These are phyloP conservation scores for Schizochytrium sp. DNA, from an alignment of 108 stramenopile species.

Conservation along the genomic window DNA sequence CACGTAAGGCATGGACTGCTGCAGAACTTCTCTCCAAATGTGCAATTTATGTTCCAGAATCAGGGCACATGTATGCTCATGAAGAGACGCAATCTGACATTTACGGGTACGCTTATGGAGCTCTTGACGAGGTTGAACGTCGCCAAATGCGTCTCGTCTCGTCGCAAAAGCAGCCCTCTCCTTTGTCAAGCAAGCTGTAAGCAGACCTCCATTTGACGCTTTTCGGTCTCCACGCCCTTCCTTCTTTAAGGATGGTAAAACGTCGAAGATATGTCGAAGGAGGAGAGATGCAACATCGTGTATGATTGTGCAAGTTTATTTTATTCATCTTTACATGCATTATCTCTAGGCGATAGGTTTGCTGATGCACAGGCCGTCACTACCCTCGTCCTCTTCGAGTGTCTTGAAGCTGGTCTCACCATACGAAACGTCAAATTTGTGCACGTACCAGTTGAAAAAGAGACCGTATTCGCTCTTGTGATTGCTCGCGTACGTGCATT, in stretches of 20 bases:
- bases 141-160: neutral
- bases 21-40: neutral
- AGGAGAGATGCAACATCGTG: too few relatives aligned
- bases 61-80: neutral
- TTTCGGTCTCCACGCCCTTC: too few relatives aligned
- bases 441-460: neutral
- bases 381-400: neutral
- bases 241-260: too few relatives aligned
- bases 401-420: neutral
- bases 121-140: neutral
- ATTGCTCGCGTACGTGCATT: neutral
- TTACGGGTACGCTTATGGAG: neutral
- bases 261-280: too few relatives aligned
- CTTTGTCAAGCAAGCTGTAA: too few relatives aligned
- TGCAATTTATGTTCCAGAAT: neutral
- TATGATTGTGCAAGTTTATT: too few relatives aligned
- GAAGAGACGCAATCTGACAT: neutral
- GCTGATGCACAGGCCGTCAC: neutral
- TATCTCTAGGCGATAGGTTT: neutral
- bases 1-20: neutral
- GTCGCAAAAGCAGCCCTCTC: too few relatives aligned
- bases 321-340: too few relatives aligned
- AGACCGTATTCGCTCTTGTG: neutral
- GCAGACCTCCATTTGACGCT: too few relatives aligned
- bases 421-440: neutral